Evolutionary conservation across 78 protist species (phyloP), one percentile per base, ranked within the genome.

Genomic region (Protostelium mycophagum): DNA sequence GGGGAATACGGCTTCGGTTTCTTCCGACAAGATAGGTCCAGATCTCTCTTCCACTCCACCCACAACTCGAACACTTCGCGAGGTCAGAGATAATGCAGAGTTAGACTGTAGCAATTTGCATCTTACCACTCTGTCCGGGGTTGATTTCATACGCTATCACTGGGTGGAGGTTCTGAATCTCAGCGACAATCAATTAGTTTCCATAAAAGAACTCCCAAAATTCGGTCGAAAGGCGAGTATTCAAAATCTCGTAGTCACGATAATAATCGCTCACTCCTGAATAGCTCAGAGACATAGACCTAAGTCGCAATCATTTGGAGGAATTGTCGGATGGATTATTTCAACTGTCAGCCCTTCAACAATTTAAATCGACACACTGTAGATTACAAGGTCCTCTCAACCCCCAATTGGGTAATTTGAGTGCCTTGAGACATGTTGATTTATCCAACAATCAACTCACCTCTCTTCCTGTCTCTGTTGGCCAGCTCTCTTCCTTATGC

Each of bases 401-500:
- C 16, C 73, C 73, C 16, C 73, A 51, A 5, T 16, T 51, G 5
- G 73, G 73, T 16, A 51, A 84, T 38, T 35, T 89, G 35, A 38
- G 63, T 37, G 36, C n/a, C 31, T 31, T 92, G 34, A 38, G 37
- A 29, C 28, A 34, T 84, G 39, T 92, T 25, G 90, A 92, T 85
- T 34, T 92, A 38, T 89, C 91, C 29, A 92, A 92, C 85, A 92
- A 92, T 37, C 16, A 63, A 9, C n/a, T 92, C 28, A 28, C 34
- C 5, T n/a, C 38, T 35, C 35, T 92, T n/a, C 94, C 91, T 35
- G 85, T 34, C 38, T 89, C 87, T 1, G 88, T 92, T 85, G 94
- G 94, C 28, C 83, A 36, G 0, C 1, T 85, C n/a, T 31, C 0
- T 10, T 85, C 88, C 87, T 73, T 92, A 36, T 73, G 83, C 0